Base-by-base conservation (phyloP, 1,284 basidiomycete genomes). In the Pterulicium gracile region DNA sequence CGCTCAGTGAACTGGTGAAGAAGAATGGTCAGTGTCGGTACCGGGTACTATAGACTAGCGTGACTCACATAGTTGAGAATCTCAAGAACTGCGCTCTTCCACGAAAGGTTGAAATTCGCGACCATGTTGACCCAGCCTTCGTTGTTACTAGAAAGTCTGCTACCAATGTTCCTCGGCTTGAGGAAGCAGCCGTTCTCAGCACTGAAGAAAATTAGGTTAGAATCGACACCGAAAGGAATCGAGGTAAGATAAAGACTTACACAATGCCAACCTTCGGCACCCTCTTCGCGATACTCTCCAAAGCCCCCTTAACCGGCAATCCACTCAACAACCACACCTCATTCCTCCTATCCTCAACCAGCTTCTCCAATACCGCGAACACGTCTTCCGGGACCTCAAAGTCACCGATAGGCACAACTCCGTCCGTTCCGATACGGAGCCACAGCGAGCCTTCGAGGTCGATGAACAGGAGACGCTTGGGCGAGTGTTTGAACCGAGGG, bases 171-270 rank as follows among this genome's bases (percentile, higher is more conserved):
- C 19, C 65, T 64, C 22, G 80, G 75, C 66, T 79, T 83, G 58
- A 91, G 75, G 58, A 81, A 90, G 62, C 90, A 93, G 1, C 89
- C 90, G 51, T 92, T 89, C 66, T 93, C 89, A 0, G 88, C 86
- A 0, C 81, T 83, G 49, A 20, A 41, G 47, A 22, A 19, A 24
- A 20, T 21, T 45, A 40, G 32, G 22, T 45, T 18, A 23, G 32
- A 19, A 46, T 12, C 15, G 45, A 42, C 15, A 43, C 15, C 14
- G 17, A 22, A n/a, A 39, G 36, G 3, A 15, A 21, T 12, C 20
- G 32, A 45, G 18, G 13, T 24, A 24, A 21, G 49, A 32, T 51
- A 49, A 45, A 20, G 3, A 69, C 78, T 60, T 57, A 81, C 69
- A 89, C 77, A 50, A 92, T 76, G n/a, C 89, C 89, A 45, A 90